Base-by-base conservation (phyloP, 1,139 yeast species). In the Pichia sp. region DNA sequence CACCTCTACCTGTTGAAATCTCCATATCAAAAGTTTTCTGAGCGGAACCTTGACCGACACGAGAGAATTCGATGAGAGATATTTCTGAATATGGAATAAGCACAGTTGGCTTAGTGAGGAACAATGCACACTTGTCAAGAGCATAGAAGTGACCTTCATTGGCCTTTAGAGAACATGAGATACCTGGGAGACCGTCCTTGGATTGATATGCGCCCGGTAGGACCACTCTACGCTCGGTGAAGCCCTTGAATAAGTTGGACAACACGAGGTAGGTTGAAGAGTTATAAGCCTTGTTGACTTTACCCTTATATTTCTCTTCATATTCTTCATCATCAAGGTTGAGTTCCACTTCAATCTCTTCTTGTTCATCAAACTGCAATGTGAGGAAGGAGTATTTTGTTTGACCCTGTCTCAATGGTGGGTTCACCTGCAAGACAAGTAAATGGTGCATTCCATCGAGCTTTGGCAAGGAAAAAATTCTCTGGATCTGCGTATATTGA, bases 11-110 rank as follows among this genome's bases (percentile, higher is more conserved):
- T 42, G 88, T 66, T 28, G 69, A 69, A 34, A 91, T 76, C 50
- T 91, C 93, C 62, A 91, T 66, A 60, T 93, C 99, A 60, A 93
- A 93, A 0, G 98, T 91, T 56, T 96, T 77, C 2, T 94, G 81
- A 1, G 82, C 75, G 1, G 83, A 74, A 2, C 87, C 77, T 32
- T 80, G 75, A 12, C 95, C 95, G 6, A 94, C 84, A 59, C 99
- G 79, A 4, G 96, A 83, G 65, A 93, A 82, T 22, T 84, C 77
- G 24, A 91, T 77, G 32, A 67, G 71, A 38, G 79, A 68, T 33
- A 91, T 75, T 52, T 91, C 97, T 1, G 82, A 67, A 58, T 77
- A 82, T 37, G 97, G 96, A 46, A 91, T 84, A 58, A 85, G 84
- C 30, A 91, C 75, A 0, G 97, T 87, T 34, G 98, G 96, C 58